Base-by-base conservation (phyloP, 2,329 filamentous ascomycete genomes). In the Atkinsonella texensis region DNA sequence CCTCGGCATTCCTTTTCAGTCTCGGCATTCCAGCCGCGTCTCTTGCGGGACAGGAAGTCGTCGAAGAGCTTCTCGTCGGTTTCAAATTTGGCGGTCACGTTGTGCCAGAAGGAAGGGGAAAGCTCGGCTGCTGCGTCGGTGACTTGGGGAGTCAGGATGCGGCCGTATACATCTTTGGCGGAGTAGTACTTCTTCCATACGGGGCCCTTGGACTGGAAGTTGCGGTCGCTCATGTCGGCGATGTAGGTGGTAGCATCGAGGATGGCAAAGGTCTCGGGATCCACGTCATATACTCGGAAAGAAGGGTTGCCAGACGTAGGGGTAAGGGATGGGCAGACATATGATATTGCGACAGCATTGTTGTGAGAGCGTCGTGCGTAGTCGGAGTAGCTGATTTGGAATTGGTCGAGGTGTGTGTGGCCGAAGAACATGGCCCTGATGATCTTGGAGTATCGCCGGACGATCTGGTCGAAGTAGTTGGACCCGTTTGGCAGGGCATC, bases 91-190 rank as follows among this genome's bases (percentile, higher is more conserved):
- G 63, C 64, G 0, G 77, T 80, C 28, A 80, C 65, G 57, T 77
- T 73, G 60, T 80, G 77, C 77, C 78, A 81, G 63, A 80, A 80
- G 1, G 71, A 71, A 0, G 77, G 72, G 0, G 73, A 75, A 18
- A 82, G 68, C 55, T 81, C 62, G 4, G 68, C 66, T 5, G 61
- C 61, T 2, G 61, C 23, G 33, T 62, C 55, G 10, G 59, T 59
- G 1, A 73, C 53, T 0, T 72, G 68, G 41, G 74, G 70, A 28
- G 53, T 58, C 7, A 75, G 61, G 1, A 71, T 63, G 0, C 68
- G 55, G 6, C 75, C 76, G 57, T 81, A 80, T 10, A 66, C 65
- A 43, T 72, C 72, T 57, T 74, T 76, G 15, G 74, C 77, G 1
- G 75, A 77, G 63, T 81, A 81, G 61, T 77, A 75, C 48, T 72